These are phyloP conservation scores for Hypomyces rosellus DNA, from an alignment of 2,329 filamentous ascomycete genomes.

Conservation along the genomic window DNA sequence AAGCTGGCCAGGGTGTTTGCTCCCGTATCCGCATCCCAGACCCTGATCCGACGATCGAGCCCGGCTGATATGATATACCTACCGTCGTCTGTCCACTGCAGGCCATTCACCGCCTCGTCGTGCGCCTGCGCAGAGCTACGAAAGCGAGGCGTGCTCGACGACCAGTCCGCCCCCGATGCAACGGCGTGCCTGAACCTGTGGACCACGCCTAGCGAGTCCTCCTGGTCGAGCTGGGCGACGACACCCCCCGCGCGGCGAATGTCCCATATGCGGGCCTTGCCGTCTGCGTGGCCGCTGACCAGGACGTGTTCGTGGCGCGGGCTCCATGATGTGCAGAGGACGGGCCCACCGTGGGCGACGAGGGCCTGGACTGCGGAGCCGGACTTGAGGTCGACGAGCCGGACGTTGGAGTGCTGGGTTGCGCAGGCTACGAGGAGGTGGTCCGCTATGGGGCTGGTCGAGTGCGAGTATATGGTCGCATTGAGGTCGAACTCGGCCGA, in stretches of 20 bases:
- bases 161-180: constrained; percentile 25
- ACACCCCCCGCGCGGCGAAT: constrained; percentile 71
- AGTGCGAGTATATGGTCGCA: constrained; percentile 68
- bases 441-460: constrained; percentile 64
- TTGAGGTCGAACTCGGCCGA: constrained; percentile 64
- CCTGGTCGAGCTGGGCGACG: constrained; percentile 73
- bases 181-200: constrained; percentile 30
- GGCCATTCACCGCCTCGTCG: constrained; percentile 72
- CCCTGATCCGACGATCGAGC: constrained; percentile 75
- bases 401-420: constrained; percentile 76
- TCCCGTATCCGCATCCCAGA: constrained; percentile 77
- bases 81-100: constrained; percentile 79
- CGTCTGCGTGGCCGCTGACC: constrained; percentile 79
- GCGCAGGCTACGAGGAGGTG: constrained; percentile 81
- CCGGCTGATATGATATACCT: constrained; percentile 71
- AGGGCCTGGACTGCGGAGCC: constrained; percentile 66
- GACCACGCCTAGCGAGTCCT: constrained; percentile 68
- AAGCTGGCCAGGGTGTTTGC: constrained; percentile 87
- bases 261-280: constrained; percentile 80
- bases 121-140: constrained; percentile 61
- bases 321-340: constrained; percentile 72
- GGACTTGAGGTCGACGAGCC: constrained; percentile 79
- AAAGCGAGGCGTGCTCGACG: constrained; percentile 27
- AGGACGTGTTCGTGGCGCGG: constrained; percentile 73
- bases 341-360: constrained; percentile 60